Evolutionary conservation across 495 filamentous ascomycete species (phyloP).

Genomic region (Penicillium paxilli): DNA sequence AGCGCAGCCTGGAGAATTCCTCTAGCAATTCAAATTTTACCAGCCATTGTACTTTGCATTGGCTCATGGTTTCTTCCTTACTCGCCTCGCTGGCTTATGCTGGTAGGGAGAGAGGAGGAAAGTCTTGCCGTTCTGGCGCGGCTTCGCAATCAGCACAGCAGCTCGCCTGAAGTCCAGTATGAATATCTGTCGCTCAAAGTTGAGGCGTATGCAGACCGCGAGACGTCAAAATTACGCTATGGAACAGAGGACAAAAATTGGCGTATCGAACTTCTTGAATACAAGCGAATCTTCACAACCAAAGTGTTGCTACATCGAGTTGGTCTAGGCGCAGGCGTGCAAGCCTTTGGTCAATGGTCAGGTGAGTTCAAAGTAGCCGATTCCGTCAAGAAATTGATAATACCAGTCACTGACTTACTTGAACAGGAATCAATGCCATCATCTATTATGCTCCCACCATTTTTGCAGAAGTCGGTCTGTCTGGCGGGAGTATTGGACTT

Average conservation of each 20-base stretch:
- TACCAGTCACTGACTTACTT: no score
- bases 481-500: neutral
- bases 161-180: conserved; percentile 41
- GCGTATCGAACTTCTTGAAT: neutral
- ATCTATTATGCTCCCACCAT: conserved; percentile 4
- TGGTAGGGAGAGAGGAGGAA: neutral
- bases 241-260: no score
- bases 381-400: no score
- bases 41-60: conserved; percentile 64
- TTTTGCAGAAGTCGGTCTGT: neutral
- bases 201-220: neutral
- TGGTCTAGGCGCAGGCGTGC: neutral
- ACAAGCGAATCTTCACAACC: neutral
- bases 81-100: conserved; percentile 73
- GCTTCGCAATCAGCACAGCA: conserved; percentile 65
- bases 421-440: conserved; percentile 1
- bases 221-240: neutral
- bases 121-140: conserved; percentile 55
- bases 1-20: conserved; percentile 45
- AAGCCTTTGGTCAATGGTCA: no score
- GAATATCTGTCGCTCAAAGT: conserved; percentile 16
- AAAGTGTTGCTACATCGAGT: neutral
- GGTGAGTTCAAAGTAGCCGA: no score
- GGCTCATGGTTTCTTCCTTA: conserved; percentile 63
- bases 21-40: conserved; percentile 47